Evolutionary conservation across 108 stramenopile genomes (phyloP).

Genomic region (Nitzschia sp.): DNA sequence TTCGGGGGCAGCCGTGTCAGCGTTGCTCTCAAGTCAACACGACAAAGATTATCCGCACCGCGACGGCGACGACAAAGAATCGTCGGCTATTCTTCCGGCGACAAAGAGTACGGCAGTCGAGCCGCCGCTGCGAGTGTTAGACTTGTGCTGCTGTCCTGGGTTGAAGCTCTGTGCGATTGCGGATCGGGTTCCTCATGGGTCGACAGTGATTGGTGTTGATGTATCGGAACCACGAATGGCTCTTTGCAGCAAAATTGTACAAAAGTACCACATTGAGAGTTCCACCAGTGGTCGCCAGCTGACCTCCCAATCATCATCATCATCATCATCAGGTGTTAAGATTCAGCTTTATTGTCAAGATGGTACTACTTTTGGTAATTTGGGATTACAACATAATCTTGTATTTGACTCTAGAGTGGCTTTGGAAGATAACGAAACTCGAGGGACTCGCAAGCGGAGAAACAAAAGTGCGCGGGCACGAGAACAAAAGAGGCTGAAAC

Average conservation of each 20-base stretch:
- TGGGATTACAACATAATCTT: slow-evolving; percentile 22
- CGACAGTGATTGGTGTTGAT: slow-evolving; percentile 66
- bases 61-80: not conserved
- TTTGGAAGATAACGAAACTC: slow-evolving; percentile 42
- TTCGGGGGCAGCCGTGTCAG: slow-evolving; percentile 85
- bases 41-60: slow-evolving; percentile 21
- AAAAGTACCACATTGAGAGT: slow-evolving; percentile 73
- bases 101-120: not conserved
- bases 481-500: slow-evolving; percentile 62
- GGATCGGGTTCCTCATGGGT: slow-evolving; percentile 46
- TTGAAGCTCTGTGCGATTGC: slow-evolving; percentile 82
- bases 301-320: not conserved
- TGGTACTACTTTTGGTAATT: slow-evolving; percentile 72
- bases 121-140: slow-evolving; percentile 71
- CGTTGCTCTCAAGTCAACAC: slow-evolving; percentile 52
- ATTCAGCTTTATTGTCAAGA: slow-evolving; percentile 69
- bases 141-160: slow-evolving; percentile 92
- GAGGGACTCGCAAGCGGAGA: slow-evolving; percentile 74
- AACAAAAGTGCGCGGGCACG: slow-evolving; percentile 87
- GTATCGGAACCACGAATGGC: slow-evolving; percentile 60
- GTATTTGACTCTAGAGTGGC: slow-evolving; percentile 74
- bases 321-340: slow-evolving; percentile 12
- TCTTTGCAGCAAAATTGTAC: slow-evolving; percentile 71
- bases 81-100: not conserved
- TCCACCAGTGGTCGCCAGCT: slow-evolving; percentile 42